Conservation (phyloP, 805 yeast species). For the Pichia ethanolica region DNA sequence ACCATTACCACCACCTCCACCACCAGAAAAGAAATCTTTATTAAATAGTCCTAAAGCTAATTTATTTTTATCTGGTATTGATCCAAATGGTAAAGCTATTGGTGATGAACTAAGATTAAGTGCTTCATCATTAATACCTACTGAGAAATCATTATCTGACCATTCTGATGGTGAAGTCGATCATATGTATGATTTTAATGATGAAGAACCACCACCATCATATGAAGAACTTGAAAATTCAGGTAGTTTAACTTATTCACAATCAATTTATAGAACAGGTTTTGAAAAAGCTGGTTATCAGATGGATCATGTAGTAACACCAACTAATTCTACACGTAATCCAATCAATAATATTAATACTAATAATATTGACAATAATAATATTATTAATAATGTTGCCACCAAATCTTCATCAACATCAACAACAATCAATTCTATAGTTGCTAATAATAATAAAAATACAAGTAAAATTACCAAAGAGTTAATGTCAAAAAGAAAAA, state of each 20-base stretch:
- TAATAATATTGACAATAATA: too few relatives aligned
- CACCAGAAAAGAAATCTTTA: conserved; percentile 19
- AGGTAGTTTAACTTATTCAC: conserved; percentile 26
- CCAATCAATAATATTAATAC: too few relatives aligned
- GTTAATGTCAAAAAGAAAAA: conserved; percentile 15
- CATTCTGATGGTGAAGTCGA: conserved; percentile 10
- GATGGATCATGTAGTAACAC: conserved; percentile 19
- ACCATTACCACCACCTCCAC: conserved; percentile 27
- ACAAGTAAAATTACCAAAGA: background rate
- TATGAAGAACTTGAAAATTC: conserved; percentile 29
- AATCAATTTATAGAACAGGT: conserved; percentile 29
- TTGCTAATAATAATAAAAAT: background rate
- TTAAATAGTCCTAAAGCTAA: conserved; percentile 21
- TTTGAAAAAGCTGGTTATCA: conserved; percentile 31
- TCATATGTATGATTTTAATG: conserved; percentile 3
- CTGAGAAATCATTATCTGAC: conserved; percentile 17
- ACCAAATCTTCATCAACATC: too few relatives aligned
- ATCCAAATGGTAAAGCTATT: background rate
- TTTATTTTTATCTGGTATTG: conserved; percentile 12
- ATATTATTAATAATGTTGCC: too few relatives aligned
- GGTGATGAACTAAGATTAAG: conserved; percentile 12
- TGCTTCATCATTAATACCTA: conserved; percentile 19
- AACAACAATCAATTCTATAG: too few relatives aligned
- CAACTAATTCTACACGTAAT: background rate
- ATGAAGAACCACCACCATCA: conserved; percentile 25